phyloP scores from a whole-genome alignment of 2,329 filamentous ascomycete species.

The Mycogone perniciosa region DNA sequence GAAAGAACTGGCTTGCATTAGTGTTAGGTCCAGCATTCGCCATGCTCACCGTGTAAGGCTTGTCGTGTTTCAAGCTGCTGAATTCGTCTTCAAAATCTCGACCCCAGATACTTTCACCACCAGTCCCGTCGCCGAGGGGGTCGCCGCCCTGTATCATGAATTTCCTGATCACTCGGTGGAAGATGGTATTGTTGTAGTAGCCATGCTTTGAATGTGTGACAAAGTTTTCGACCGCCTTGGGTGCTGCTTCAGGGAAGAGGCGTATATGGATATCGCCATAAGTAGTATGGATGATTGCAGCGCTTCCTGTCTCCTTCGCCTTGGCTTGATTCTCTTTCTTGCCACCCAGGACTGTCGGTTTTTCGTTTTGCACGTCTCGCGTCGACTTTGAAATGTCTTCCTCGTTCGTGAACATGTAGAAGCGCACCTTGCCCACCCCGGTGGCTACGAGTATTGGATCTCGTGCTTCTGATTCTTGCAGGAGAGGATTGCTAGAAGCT shows the following conservation, averaged over 20 bases:
- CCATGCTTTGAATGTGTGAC: constrained; percentile 81
- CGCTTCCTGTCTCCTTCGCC: constrained; percentile 64
- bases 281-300: constrained; percentile 83
- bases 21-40: constrained; percentile 94
- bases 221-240: constrained; percentile 96
- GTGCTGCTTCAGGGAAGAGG: constrained; percentile 86
- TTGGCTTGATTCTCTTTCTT: constrained; percentile 50
- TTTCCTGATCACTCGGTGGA: constrained; percentile 93
- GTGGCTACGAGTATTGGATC: constrained; percentile 87
- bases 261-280: constrained; percentile 92
- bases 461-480: constrained; percentile 83
- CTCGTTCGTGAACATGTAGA: constrained; percentile 98
- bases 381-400: constrained; percentile 74
- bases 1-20: constrained; percentile 96
- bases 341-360: constrained; percentile 61
- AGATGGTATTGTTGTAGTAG: constrained; percentile 97
- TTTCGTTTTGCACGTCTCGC: constrained; percentile 92
- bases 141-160: constrained; percentile 99
- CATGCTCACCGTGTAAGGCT: constrained; percentile 95
- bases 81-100: constrained; percentile 96
- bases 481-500: constrained; percentile 83
- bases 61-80: constrained; percentile 83
- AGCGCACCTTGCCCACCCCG: constrained; percentile 78
- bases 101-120: constrained; percentile 86
- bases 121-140: constrained; percentile 83